Evolutionary conservation across 805 yeast species (phyloP), one percentile per base, ranked within the genome.

Genomic region (Candida sakaeoensis): DNA sequence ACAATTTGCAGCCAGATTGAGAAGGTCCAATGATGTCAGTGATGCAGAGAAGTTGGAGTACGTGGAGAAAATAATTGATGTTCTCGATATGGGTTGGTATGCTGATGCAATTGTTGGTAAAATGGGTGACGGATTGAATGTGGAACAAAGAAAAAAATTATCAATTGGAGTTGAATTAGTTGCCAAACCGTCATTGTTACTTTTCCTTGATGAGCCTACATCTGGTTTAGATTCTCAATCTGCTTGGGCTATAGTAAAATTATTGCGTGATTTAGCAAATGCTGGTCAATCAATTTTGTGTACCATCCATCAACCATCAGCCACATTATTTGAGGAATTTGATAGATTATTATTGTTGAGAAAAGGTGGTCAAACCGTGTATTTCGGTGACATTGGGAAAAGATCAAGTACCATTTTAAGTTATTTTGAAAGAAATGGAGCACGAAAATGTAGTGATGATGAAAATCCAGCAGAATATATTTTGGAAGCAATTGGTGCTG

Each of bases 401-500:
- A 48, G 50, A 51, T 54, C 67, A 12, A 42, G 40, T 16, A 19
- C 36, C 8, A 41, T 48, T 23, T 46, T 40, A 9, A 41, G 41
- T 25, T 53, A 57, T 48, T 55, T 57, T 41, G 49, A 65, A 48
- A 50, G 52, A 36, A 50, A 65, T 44, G 71, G 69, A 5, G 64
- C 68, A n/a, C 75, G 80, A 44, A 70, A 73, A 39, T 85, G 93
- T 66, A 70, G 65, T 24, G 58, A 58, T 9, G 33, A 23, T 39
- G 80, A 80, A 33, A 58, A 57, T 34, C 62, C 63, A 2, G 59
- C 63, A 1, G 64, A 59, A 36, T 58, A 50, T 39, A 46, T 59
- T 16, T 54, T 59, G 44, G 64, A 59, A 45, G 78, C 78, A 42
- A 80, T 85, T 58, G 91, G 91, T 44, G 90, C 91, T 24, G 90